Evolutionary conservation across 2,329 filamentous ascomycete genomes (phyloP), one percentile per base, ranked within the genome.

Genomic region (Penicillium verrucosum): DNA sequence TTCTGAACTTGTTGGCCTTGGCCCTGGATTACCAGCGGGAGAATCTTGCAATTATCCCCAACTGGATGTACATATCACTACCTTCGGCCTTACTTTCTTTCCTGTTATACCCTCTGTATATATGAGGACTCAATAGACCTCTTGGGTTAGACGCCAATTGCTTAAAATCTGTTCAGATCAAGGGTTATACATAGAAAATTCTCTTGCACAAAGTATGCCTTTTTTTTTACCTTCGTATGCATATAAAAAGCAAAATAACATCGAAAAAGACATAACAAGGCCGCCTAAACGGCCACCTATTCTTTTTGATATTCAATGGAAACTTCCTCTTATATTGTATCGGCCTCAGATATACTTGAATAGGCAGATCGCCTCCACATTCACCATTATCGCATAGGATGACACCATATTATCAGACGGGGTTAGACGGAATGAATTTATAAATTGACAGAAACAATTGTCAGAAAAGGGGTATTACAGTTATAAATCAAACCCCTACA

Each of bases 51-150:
- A 44, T 16, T 38, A 38, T 48, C 38, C 18, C 44, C 25, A 41
- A 18, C 38, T 16, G 41, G 32, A 48, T 61, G 60, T 62, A 61
- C 45, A 61, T 61, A 61, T 30, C 42, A 57, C 34, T 45, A 52
- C 46, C 45, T 30, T 30, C 36, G 30, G 38, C 11, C 38, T 44
- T 34, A 12, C 11, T 36, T 25, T 27, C 9, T 12, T 34, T 50
- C 12, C 4, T 14, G 27, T 25, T 14, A 42, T 36, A 41, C 53
- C 48, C 29, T 41, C 18, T 57, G 45, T 59, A 57, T 30, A 59
- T 57, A 57, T 16, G 34, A 54, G 40, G 45, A 40, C 21, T 25
- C n/a, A 54, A 61, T 63, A 63, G 54, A 63, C 42, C 44, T 51
- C 51, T 43, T 32, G 30, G 11, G 11, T 32, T 32, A 32, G 30